Evolutionary conservation across 495 filamentous ascomycete species (phyloP).

Genomic region (Penicillium canescens): DNA sequence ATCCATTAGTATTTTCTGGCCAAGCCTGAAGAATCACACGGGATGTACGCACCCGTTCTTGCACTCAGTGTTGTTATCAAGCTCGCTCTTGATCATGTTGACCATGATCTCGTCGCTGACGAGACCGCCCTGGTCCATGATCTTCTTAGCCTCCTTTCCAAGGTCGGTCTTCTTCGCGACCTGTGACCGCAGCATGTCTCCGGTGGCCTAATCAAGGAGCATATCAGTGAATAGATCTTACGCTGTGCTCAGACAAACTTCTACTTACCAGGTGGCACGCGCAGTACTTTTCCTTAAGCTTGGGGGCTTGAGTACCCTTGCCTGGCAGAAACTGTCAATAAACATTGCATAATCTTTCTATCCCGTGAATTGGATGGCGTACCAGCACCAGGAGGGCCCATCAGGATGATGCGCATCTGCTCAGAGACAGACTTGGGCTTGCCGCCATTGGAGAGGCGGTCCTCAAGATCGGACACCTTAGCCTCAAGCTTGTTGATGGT

Average conservation of each 20-base stretch:
- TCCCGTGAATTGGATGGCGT: conserved; percentile 26
- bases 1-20: conserved; percentile 10
- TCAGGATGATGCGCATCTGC: conserved; percentile 90
- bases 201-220: conserved; percentile 70
- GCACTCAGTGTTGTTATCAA: conserved; percentile 92
- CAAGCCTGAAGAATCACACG: neutral
- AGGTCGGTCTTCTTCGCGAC: conserved; percentile 97
- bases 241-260: conserved; percentile 4
- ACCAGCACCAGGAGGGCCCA: conserved; percentile 98
- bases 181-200: conserved; percentile 98
- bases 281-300: conserved; percentile 95
- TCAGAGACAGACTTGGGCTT: conserved; percentile 51
- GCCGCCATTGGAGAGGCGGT: conserved; percentile 53
- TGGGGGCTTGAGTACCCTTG: conserved; percentile 98
- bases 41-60: conserved; percentile 69
- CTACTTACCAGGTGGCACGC: conserved; percentile 89
- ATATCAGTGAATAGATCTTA: conserved; percentile 6
- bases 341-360: conserved; percentile 15
- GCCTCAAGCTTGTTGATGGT: conserved; percentile 80
- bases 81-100: conserved; percentile 97
- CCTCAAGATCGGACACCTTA: conserved; percentile 77
- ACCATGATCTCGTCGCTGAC: conserved; percentile 99
- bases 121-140: conserved; percentile 97
- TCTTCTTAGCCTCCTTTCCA: conserved; percentile 98
- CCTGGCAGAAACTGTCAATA: conserved; percentile 54